Conservation (phyloP, 805 yeast species). For the Naumovozyma baii region DNA sequence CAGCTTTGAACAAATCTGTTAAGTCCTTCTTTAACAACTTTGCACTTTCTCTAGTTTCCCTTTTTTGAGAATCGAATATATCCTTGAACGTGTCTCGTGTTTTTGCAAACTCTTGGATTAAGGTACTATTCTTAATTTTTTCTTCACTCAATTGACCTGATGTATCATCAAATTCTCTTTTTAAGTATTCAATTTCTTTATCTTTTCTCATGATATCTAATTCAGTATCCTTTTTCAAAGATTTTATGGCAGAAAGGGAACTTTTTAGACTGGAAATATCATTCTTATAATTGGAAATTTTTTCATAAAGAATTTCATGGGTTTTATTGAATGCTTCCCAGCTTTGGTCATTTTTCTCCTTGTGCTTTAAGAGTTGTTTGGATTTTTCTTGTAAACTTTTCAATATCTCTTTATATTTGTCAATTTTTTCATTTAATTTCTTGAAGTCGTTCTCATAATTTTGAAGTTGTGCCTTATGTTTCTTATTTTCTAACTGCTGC, state of each 20-base stretch:
- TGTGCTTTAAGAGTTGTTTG: slow-evolving; percentile 16
- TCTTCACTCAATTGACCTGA: slow-evolving; percentile 41
- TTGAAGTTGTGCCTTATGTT: slow-evolving; percentile 19
- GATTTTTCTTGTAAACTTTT: slow-evolving; percentile 17
- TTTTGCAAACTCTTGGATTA: slow-evolving; percentile 14
- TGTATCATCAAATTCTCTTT: slow-evolving; percentile 33
- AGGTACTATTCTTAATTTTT: slow-evolving; percentile 29
- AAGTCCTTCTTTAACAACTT: neutral
- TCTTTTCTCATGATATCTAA: slow-evolving; percentile 17
- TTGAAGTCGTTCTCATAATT: slow-evolving; percentile 17
- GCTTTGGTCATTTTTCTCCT: slow-evolving; percentile 13
- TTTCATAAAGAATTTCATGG: slow-evolving; percentile 10
- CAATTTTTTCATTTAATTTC: slow-evolving; percentile 16
- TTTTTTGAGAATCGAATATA: neutral
- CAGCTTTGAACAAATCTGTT: neutral
- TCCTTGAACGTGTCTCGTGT: slow-evolving; percentile 4
- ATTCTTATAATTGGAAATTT: slow-evolving; percentile 14
- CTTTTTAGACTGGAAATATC: slow-evolving; percentile 17
- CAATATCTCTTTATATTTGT: slow-evolving; percentile 18
- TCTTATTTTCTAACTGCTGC: slow-evolving; percentile 20
- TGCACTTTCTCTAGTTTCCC: neutral
- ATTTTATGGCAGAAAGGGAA: slow-evolving; percentile 20
- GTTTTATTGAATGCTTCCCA: slow-evolving; percentile 20
- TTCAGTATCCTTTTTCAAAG: slow-evolving; percentile 14
- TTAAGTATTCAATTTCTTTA: slow-evolving; percentile 31